Conservation (phyloP, 306 rosid genomes). For the Cyamopsis tetragonoloba region DNA sequence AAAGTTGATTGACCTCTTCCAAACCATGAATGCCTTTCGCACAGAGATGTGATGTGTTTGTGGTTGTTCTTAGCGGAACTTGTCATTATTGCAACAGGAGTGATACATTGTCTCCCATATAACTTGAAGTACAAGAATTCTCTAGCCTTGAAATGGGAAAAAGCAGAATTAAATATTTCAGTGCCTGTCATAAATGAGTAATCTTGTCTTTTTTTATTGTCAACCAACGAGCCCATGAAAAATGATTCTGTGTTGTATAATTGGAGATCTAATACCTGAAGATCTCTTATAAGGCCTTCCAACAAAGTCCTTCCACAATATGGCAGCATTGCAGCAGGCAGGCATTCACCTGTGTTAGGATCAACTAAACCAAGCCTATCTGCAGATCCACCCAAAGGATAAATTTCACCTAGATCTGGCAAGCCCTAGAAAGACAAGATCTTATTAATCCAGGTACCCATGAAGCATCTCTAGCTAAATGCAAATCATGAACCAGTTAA, state of each 20-base stretch:
- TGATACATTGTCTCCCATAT: conserved; percentile 76
- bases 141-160: conserved; percentile 71
- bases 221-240: conserved; percentile 14
- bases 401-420: conserved; percentile 95
- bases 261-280: conserved; percentile 72
- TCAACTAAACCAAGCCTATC: conserved; percentile 95
- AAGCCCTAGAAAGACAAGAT: conserved; percentile 76
- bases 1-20: conserved; percentile 95
- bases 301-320: conserved; percentile 94
- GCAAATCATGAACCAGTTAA: not conserved
- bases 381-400: conserved; percentile 97
- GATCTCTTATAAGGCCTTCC: conserved; percentile 96
- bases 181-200: not conserved
- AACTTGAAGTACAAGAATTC: conserved; percentile 93
- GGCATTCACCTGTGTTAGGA: conserved; percentile 81
- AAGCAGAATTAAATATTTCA: conserved; percentile 18
- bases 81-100: conserved; percentile 98
- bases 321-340: conserved; percentile 97
- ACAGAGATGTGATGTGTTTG: conserved; percentile 56
- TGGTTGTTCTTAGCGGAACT: conserved; percentile 96
- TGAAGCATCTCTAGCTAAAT: conserved; percentile 2
- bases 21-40: conserved; percentile 87
- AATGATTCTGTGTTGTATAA: conserved; percentile 17
- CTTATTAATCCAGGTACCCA: conserved; percentile 36
- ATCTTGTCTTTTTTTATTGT: conserved; percentile 18